Evolutionary conservation across 2,329 filamentous ascomycete genomes (phyloP).

Genomic region (Trichoderma hamatum): DNA sequence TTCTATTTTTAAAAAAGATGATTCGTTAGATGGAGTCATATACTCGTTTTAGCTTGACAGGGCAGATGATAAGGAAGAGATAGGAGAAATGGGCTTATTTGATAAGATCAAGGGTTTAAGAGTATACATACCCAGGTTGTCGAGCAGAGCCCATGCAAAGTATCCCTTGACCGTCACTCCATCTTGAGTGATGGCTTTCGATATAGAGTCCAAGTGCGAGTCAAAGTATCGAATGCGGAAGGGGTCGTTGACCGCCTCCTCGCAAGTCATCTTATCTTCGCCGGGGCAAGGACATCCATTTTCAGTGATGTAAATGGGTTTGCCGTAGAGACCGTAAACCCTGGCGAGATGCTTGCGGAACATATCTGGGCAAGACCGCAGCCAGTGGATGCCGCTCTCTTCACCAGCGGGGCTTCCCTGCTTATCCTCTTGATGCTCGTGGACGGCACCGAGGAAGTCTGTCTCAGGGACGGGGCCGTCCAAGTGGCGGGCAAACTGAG

Average conservation of each 20-base stretch:
- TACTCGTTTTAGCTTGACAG: neutral
- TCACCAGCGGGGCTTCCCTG: constrained; percentile 37
- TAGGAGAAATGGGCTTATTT: neutral
- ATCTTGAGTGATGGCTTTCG: constrained; percentile 36
- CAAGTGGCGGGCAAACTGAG: constrained; percentile 40
- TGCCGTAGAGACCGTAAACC: constrained; percentile 33
- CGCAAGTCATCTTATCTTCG: constrained; percentile 39
- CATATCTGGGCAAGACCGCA: constrained; percentile 37
- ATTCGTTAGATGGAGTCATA: neutral
- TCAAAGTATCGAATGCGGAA: constrained; percentile 45
- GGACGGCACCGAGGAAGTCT: constrained; percentile 42
- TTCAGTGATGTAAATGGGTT: constrained; percentile 39
- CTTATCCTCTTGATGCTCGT: constrained; percentile 39
- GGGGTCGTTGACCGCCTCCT: constrained; percentile 39
- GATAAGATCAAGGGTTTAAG: neutral
- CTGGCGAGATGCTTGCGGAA: constrained; percentile 39
- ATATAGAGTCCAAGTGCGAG: constrained; percentile 44
- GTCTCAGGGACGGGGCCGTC: constrained; percentile 32
- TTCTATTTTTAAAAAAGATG: constrained; percentile 27
- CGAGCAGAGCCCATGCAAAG: constrained; percentile 42
- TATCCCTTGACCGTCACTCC: constrained; percentile 40
- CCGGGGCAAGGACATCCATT: constrained; percentile 44
- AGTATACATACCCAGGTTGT: constrained; percentile 40
- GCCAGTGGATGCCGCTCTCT: constrained; percentile 41
- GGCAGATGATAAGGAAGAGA: neutral